phyloP scores from a whole-genome alignment of 768 basidiomycete genomes.

The Russula brevipes region DNA sequence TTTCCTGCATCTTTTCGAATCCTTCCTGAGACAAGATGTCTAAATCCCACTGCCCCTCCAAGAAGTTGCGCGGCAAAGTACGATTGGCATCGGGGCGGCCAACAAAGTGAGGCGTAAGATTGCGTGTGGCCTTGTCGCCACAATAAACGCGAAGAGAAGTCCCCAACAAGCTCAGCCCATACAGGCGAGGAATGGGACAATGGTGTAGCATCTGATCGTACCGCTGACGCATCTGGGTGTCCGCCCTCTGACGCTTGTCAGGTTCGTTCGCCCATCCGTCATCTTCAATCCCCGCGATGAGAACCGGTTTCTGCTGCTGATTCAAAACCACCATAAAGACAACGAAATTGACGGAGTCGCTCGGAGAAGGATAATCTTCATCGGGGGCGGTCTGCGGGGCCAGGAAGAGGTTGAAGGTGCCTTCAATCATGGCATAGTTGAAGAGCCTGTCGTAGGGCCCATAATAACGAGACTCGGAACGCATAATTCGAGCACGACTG shows the following conservation, averaged over 20 bases:
- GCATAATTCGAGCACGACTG: neutral
- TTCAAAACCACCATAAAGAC: neutral
- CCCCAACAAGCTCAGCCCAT: conserved; percentile 5
- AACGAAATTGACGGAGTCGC: neutral
- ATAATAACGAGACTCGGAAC: neutral
- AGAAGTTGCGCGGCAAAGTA: neutral
- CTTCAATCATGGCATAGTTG: neutral
- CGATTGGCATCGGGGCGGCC: neutral
- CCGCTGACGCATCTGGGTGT: neutral
- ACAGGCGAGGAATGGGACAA: conserved; percentile 1
- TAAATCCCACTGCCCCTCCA: conserved; percentile 1
- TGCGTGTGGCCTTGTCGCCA: neutral
- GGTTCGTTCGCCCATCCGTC: neutral
- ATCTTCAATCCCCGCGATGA: neutral
- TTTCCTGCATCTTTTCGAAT: neutral
- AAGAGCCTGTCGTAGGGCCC: conserved; percentile 4
- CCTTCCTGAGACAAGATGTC: conserved; percentile 6
- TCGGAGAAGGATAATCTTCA: neutral
- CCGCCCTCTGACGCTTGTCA: neutral
- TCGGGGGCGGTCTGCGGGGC: neutral
- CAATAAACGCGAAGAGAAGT: conserved; percentile 5
- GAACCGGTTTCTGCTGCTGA: neutral
- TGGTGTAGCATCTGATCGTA: neutral
- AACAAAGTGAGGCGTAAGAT: neutral
- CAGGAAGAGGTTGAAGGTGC: neutral